Base-by-base conservation (phyloP, 495 filamentous ascomycete genomes). In the Wilcoxina mikolae region DNA sequence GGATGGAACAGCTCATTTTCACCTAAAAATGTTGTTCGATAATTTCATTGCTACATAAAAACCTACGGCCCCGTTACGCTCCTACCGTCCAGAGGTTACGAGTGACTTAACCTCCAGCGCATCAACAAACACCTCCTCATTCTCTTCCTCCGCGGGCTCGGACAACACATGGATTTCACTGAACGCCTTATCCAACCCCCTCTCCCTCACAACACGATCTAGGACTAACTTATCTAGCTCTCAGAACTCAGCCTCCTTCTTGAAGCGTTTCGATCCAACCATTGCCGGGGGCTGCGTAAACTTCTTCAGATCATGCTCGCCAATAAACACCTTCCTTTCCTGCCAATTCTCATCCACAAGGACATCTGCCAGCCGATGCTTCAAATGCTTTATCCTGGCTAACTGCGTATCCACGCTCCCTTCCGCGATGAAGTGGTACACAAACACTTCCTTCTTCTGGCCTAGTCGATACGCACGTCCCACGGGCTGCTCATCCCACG, bases 401-500 rank as follows among this genome's bases (percentile, higher is more conserved):
- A 45, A 5, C 9, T 9, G 9, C 15, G 42, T 45, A 5, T 22
- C 42, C 5, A 45, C 18, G 42, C 42, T 45, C 9, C 42, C 42
- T 5, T 45, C 42, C 18, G 42, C 18, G 15, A 22, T 45, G 15
- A 45, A 5, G 42, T 45, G 82, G 65, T 95, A 95, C 2, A 95
- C 86, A 67, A 74, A 94, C 1, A 94, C 88, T 0, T 74, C 72
- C 59, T 94, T 94, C 17, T 67, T 68, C 61, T 95, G 90, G 0
- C 90, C 88, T 22, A 96, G 73, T 2, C 90, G 85, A 65, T 94
- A 93, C 0, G 83, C 82, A 58, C 90, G 76, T 9, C 86, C 89
- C 51, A 95, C 76, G 4, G 90, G 89, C 65, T 96, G 90, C 55
- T 90, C 80, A 62, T 95, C 89, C 66, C 79, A 75, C 4, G 75